Evolutionary conservation across 2,329 filamentous ascomycete species (phyloP), one percentile per base, ranked within the genome.

Genomic region (Cytospora mali): DNA sequence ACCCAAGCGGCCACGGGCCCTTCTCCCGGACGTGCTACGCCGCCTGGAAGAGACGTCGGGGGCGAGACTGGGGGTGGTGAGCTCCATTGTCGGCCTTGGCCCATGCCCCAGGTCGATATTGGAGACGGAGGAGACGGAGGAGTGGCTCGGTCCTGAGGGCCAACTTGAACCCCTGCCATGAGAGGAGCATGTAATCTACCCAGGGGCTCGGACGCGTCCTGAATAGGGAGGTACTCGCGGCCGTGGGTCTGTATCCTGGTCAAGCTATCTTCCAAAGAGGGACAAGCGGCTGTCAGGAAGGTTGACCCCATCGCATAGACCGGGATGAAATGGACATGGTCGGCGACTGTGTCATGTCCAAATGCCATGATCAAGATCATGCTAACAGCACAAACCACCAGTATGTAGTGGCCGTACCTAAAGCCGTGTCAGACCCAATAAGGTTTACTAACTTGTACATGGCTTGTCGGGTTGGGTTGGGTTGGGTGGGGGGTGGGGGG

Each of bases 401-500:
- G 25, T 16, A 56, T 63, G 25, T 59, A 63, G 31, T 55, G 55
- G 39, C 55, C 51, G 18, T 63, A 63, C 23, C 61, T 63, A 23
- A n/a, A 21, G 6, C 27, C 11, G 14, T 16, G 51, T 58, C 35
- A 62, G 29, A 28, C 35, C 29, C 21, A 29, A 14, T 27, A n/a
- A 7, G 27, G 16, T 13, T 31, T 16, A 21, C n/a, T 1, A 46
- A n/a, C 42, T 46, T 18, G 42, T 46, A 53, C 9, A 4, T 18
- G n/a, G n/a, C n/a, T n/a, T n/a, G n/a, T n/a, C n/a, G n/a, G n/a
- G n/a, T n/a, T n/a, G n/a, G n/a, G n/a, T n/a, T n/a, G n/a, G n/a
- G n/a, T 18, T 13, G 48, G 7, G 28, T 11, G 16, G 48, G 50
- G 16, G 23, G 28, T 16, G 18, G n/a, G 16, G 16, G 13, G 10